A percentile compares a stretch with the other conserved stretches of the same genome.
phyloP scores from a whole-genome alignment of 1,284 basidiomycete genomes.

The Rhizoctonia solani region DNA sequence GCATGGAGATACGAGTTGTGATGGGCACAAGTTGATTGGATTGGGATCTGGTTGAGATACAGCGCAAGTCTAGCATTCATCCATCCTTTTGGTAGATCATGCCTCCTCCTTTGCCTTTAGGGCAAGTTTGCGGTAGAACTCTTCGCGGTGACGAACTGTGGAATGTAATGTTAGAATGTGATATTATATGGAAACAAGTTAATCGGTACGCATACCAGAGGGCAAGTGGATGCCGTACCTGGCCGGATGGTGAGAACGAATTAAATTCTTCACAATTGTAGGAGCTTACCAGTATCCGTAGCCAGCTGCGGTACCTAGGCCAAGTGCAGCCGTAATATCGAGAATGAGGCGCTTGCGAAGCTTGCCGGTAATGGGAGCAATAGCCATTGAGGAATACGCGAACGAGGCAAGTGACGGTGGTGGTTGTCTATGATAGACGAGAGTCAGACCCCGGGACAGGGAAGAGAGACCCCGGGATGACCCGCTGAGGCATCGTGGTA shows the following conservation, averaged over 20 bases:
- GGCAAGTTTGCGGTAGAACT: slow-evolving; percentile 81
- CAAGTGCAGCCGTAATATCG: slow-evolving; percentile 70
- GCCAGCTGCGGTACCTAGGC: slow-evolving; percentile 69
- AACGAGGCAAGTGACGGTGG: slow-evolving; percentile 23
- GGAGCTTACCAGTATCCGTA: slow-evolving; percentile 76
- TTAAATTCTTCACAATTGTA: slow-evolving; percentile 1
- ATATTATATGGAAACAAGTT: background rate
- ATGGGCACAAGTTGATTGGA: slow-evolving; percentile 22
- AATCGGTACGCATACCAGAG: slow-evolving; percentile 15
- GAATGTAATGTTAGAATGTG: background rate
- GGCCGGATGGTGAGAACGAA: slow-evolving; percentile 31
- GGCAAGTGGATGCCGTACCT: slow-evolving; percentile 82
- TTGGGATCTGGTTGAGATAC: slow-evolving; percentile 9
- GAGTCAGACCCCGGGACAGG: background rate
- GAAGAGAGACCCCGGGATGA: background rate
- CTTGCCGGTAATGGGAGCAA: slow-evolving; percentile 86
- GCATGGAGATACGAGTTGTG: slow-evolving; percentile 5
- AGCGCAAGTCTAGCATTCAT: slow-evolving; percentile 13
- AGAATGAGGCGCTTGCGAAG: slow-evolving; percentile 87
- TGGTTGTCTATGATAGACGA: slow-evolving; percentile 1
- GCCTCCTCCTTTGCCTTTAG: slow-evolving; percentile 42
- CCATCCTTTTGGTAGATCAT: background rate
- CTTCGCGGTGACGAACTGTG: slow-evolving; percentile 77
- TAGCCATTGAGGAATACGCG: slow-evolving; percentile 57
- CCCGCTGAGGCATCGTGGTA: background rate